Conservation (phyloP, 106 monocot genomes). For the Dendrobium huoshanense region DNA sequence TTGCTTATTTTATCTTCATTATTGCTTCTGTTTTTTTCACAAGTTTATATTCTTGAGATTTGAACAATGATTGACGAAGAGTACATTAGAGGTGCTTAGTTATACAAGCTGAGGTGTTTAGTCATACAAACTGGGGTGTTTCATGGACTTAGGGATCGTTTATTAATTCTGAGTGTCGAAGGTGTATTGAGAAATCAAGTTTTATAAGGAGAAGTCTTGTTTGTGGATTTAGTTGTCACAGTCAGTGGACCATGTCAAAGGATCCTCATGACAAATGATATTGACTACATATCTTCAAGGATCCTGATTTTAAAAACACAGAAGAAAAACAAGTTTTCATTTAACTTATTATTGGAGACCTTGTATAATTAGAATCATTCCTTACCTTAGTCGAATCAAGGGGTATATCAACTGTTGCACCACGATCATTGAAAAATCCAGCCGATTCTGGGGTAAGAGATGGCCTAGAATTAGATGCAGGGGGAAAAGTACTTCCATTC, state of each 20-base stretch:
- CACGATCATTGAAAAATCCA: constrained; percentile 69
- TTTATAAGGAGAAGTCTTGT: background rate
- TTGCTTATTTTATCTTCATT: background rate
- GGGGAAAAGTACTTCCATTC: constrained; percentile 52
- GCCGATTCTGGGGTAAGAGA: constrained; percentile 84
- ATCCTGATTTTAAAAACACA: background rate
- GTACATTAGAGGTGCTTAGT: background rate
- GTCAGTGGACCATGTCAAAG: background rate
- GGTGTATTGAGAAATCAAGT: background rate
- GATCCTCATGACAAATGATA: background rate
- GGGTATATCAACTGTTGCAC: constrained; percentile 74
- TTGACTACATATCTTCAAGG: background rate
- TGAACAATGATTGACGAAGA: background rate
- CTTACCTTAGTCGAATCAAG: constrained; percentile 62
- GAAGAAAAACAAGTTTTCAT: background rate
- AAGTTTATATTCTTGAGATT: background rate
- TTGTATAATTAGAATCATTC: background rate
- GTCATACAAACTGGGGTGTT: background rate
- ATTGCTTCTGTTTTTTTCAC: background rate
- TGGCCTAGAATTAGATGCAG: constrained; percentile 65
- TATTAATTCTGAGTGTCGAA: background rate
- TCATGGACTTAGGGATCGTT: background rate
- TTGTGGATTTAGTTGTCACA: background rate
- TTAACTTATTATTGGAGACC: background rate
- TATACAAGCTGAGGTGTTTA: background rate